Evolutionary conservation across 2,329 filamentous ascomycete species (phyloP).

Genomic region (Aspergillus phoenicis): DNA sequence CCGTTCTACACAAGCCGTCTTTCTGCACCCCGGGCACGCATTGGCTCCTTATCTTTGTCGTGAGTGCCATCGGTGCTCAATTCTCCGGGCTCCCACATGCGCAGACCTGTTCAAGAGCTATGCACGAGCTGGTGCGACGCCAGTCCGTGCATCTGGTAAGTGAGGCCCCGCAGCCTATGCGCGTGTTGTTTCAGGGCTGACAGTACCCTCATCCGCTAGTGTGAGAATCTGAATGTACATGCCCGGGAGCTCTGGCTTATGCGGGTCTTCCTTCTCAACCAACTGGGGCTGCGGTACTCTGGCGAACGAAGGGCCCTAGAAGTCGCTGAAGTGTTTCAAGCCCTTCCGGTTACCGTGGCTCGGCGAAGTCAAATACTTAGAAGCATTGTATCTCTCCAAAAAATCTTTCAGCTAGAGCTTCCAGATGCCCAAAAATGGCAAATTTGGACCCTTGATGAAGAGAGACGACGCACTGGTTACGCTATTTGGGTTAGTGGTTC

Average conservation of each 20-base stretch:
- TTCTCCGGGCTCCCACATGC: neutral
- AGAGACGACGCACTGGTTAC: neutral
- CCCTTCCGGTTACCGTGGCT: neutral
- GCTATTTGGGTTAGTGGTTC: neutral
- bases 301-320: constrained; percentile 4
- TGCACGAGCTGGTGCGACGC: constrained; percentile 1
- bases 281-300: neutral
- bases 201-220: neutral
- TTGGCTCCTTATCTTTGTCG: constrained; percentile 2
- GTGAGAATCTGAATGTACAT: neutral
- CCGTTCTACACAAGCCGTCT: neutral
- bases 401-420: neutral
- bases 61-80: constrained; percentile 1
- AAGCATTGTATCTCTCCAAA: neutral
- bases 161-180: neutral
- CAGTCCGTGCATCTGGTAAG: neutral
- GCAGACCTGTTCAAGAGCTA: constrained; percentile 2
- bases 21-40: neutral
- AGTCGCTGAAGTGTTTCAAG: neutral
- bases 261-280: neutral
- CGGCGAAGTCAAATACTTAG: neutral
- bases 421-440: neutral
- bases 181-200: neutral
- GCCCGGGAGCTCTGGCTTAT: neutral
- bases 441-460: neutral